Conservation (phyloP, 225 moss, liverwort and hornwort species). For the Physcomitrium patens region DNA sequence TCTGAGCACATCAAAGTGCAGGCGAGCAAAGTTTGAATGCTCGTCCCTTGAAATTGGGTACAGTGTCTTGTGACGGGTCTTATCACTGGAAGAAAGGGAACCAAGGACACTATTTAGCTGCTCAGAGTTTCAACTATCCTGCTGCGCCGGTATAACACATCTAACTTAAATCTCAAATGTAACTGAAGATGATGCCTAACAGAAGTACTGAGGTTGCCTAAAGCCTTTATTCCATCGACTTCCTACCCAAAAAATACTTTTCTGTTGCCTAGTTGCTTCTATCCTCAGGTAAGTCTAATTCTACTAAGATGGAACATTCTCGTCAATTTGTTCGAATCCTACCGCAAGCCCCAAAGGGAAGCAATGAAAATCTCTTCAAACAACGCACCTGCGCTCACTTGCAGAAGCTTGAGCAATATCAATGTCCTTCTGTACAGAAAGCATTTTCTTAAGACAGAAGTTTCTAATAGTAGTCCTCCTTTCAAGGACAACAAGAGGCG, state of each 20-base stretch:
- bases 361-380: constrained; percentile 29
- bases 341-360: background rate
- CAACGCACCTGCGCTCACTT: constrained; percentile 48
- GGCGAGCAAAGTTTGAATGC: constrained; percentile 39
- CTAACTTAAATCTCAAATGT: constrained; percentile 47
- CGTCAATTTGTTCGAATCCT: constrained; percentile 22
- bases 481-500: constrained; percentile 52
- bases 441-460: constrained; percentile 46
- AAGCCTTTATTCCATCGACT: constrained; percentile 34
- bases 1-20: constrained; percentile 46
- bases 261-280: constrained; percentile 45
- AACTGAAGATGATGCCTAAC: constrained; percentile 45
- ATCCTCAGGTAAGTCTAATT: constrained; percentile 43
- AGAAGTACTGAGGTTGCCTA: constrained; percentile 38
- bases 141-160: constrained; percentile 63
- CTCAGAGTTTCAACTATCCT: constrained; percentile 53
- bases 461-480: constrained; percentile 47
- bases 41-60: constrained; percentile 25
- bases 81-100: constrained; percentile 30
- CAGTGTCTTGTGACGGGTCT: constrained; percentile 12
- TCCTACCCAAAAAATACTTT: constrained; percentile 54
- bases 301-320: constrained; percentile 26
- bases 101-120: constrained; percentile 45
- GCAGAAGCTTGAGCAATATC: constrained; percentile 49
- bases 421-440: constrained; percentile 55